Evolutionary conservation across 1,139 yeast species (phyloP), one percentile per base, ranked within the genome.

Genomic region (Petasospora fabianii): DNA sequence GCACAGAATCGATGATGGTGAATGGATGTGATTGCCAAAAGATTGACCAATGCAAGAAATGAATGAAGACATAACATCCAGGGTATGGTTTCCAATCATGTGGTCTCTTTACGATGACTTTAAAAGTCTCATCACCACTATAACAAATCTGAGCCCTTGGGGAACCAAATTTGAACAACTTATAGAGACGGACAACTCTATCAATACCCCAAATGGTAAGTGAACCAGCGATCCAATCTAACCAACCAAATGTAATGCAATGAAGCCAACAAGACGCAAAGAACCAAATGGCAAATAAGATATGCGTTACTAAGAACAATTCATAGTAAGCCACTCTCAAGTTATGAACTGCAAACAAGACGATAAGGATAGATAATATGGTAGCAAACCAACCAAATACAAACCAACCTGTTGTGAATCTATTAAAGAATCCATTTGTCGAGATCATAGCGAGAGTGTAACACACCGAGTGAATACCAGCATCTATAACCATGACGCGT

Each of bases 21-120:
- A 75, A 74, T 0, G 81, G 81, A 55, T 75, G 80, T 1, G 77
- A 71, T 53, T 75, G 80, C 77, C 77, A 74, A 51, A 73, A 73
- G 36, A 66, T 58, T 2, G 60, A 38, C 30, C 72, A 69, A 21
- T 60, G 56, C 31, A 73, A 51, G 45, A 75, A 72, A 50, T 64
- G 60, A 16, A 66, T 47, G 43, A 50, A 66, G 1, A 62, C 65
- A 46, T 57, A 65, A 20, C 61, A 59, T 0, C 70, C 71, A 7
- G 69, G 68, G 31, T 47, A 50, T 16, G 61, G 56, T 12, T 50
- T 44, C 64, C 66, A 61, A 28, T 50, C 41, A n/a, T 37, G 50
- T n/a, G 67, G 64, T 42, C 55, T 57, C 13, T 49, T 47, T 10
- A 66, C 57, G 3, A 47, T 43, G n/a, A 66, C 50, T 43, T 58